Percentiles rank a stretch among this genome's conserved stretches.
These are phyloP conservation scores for Linnemannia exigua DNA, from an alignment of 192 early-diverging fungal genomes.

Conservation along the genomic window DNA sequence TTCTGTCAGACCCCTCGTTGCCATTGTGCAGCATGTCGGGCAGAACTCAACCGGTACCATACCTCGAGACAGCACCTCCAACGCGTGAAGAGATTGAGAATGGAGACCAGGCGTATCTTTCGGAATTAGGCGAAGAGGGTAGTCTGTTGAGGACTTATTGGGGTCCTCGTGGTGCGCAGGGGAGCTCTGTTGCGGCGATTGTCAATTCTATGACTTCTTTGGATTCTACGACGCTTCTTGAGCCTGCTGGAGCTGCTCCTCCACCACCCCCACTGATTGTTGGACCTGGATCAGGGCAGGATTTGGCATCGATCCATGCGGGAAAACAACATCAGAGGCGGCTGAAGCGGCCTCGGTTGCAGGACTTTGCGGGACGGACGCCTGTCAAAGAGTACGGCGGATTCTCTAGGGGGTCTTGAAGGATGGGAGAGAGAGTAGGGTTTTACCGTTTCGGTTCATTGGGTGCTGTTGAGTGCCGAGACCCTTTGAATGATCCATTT, in stretches of 20 bases:
- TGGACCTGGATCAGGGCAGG: background rate
- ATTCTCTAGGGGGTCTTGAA: background rate
- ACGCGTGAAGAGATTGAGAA: constrained; percentile 42
- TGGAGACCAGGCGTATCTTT: constrained; percentile 35
- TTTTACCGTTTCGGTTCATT: background rate
- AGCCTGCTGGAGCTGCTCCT: background rate
- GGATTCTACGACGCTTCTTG: constrained; percentile 6
- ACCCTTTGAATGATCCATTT: too few species aligned
- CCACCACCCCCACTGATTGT: background rate
- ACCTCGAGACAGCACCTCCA: constrained; percentile 41
- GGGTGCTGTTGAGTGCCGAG: too few species aligned
- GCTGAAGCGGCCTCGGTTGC: constrained; percentile 34
- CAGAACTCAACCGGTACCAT: constrained; percentile 41
- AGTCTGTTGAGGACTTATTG: constrained; percentile 50
- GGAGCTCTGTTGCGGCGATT: constrained; percentile 31
- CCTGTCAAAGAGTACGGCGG: constrained; percentile 43
- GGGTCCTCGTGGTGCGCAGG: constrained; percentile 47
- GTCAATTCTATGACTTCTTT: constrained; percentile 37
- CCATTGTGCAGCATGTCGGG: constrained; percentile 46
- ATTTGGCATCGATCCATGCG: background rate
- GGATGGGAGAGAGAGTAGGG: background rate
- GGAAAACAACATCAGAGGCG: too few species aligned
- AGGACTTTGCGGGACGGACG: constrained; percentile 53
- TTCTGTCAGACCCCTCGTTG: background rate
- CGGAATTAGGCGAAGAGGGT: constrained; percentile 45